These are phyloP conservation scores for Cyclotella distinguenda DNA, from an alignment of 108 stramenopile genomes.

Conservation along the genomic window DNA sequence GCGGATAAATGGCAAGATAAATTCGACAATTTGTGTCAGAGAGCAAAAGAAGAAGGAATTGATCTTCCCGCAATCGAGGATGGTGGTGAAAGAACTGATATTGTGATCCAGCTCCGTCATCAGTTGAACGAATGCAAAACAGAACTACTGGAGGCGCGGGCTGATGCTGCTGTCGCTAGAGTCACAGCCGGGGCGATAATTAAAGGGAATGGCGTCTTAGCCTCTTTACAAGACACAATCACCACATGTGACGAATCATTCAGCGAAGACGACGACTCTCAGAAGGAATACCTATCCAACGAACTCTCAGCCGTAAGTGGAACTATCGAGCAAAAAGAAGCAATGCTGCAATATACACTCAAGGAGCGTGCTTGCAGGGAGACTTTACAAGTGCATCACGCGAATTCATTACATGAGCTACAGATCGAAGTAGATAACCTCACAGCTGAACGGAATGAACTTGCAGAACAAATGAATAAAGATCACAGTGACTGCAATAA, in stretches of 20 bases:
- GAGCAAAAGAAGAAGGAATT: conserved; percentile 37
- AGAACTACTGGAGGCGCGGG: conserved; percentile 39
- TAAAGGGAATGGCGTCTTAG: conserved; percentile 34
- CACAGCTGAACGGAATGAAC: conserved; percentile 38
- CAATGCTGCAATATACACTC: conserved; percentile 43
- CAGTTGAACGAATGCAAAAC: conserved; percentile 44
- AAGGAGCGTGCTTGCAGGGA: conserved; percentile 58
- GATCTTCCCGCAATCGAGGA: conserved; percentile 18
- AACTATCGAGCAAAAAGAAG: conserved; percentile 60
- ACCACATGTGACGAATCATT: conserved; percentile 2
- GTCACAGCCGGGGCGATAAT: conserved; percentile 57
- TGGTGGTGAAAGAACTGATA: conserved; percentile 15
- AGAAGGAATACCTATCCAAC: conserved; percentile 42
- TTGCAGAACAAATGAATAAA: conserved; percentile 27
- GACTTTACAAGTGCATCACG: conserved; percentile 48
- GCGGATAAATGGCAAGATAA: conserved; percentile 56
- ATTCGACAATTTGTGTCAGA: conserved; percentile 29
- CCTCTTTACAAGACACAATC: conserved; percentile 7
- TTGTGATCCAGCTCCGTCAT: conserved; percentile 34
- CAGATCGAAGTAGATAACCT: conserved; percentile 57
- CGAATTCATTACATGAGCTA: conserved; percentile 45
- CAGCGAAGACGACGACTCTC: conserved; percentile 24
- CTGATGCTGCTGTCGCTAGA: conserved; percentile 52
- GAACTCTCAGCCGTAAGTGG: conserved; percentile 53
- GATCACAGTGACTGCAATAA: conserved; percentile 17